A percentile compares a stretch with the other conserved stretches of the same genome.
These are phyloP conservation scores for Elongisporangium undulatum DNA, from an alignment of 352 stramenopile genomes.

Conservation along the genomic window DNA sequence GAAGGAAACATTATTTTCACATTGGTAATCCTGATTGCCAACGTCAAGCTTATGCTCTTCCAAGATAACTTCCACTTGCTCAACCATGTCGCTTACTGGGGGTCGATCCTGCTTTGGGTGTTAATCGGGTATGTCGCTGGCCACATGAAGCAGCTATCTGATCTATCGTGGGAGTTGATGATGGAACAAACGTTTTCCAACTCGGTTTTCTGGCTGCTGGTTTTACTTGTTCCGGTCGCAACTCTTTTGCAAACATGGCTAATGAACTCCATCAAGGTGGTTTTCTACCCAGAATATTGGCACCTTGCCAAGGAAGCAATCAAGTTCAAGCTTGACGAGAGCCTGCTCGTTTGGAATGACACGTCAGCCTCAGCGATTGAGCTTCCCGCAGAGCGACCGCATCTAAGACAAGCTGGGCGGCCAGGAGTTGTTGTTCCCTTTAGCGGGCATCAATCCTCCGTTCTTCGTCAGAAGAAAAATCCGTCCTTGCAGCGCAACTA, in stretches of 20 bases:
- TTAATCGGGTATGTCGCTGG: slow-evolving; percentile 52
- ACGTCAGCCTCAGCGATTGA: slow-evolving; percentile 47
- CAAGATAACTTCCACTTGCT: slow-evolving; percentile 72
- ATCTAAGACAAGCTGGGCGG: slow-evolving; percentile 12
- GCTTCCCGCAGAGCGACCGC: slow-evolving; percentile 24
- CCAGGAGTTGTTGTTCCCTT: slow-evolving; percentile 33
- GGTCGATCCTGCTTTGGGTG: slow-evolving; percentile 62
- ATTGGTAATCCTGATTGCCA: slow-evolving; percentile 68
- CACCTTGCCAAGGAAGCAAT: slow-evolving; percentile 71
- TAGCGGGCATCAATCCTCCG: slow-evolving; percentile 12
- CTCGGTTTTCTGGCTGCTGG: slow-evolving; percentile 50
- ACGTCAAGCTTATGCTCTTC: slow-evolving; percentile 74
- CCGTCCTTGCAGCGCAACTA: slow-evolving; percentile 35
- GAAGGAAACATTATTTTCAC: slow-evolving; percentile 80
- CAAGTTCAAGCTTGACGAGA: slow-evolving; percentile 58
- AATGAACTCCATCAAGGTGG: slow-evolving; percentile 45
- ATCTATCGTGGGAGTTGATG: slow-evolving; percentile 74
- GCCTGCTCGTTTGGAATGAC: slow-evolving; percentile 61
- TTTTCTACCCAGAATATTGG: slow-evolving; percentile 73
- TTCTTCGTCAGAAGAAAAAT: slow-evolving; percentile 10
- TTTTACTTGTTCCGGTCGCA: slow-evolving; percentile 48
- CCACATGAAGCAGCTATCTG: slow-evolving; percentile 45
- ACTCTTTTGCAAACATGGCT: slow-evolving; percentile 51
- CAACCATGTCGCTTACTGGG: slow-evolving; percentile 62
- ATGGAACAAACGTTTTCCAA: slow-evolving; percentile 55